Evolutionary conservation across 345 rosid species (phyloP).

Genomic region (Syzygium oleosum): DNA sequence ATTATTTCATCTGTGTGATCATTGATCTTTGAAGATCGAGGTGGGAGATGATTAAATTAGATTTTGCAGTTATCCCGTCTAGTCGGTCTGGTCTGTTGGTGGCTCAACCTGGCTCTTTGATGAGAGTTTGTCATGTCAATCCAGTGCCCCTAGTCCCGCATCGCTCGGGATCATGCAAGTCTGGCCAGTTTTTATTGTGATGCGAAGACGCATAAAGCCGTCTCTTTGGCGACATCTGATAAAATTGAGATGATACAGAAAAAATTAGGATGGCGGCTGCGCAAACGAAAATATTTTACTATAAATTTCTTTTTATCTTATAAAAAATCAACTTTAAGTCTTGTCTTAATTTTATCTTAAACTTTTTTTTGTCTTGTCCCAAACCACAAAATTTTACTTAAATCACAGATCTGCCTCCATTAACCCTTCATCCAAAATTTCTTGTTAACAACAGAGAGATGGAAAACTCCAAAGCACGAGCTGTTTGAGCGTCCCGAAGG

Average conservation of each 20-base stretch:
- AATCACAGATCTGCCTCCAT: too few relatives aligned
- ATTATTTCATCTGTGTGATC: background rate
- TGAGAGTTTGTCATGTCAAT: background rate
- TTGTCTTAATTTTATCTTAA: too few relatives aligned
- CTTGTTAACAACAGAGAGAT: too few relatives aligned
- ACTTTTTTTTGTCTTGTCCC: too few relatives aligned
- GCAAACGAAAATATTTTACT: background rate
- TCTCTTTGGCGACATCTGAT: background rate
- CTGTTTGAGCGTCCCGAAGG: too few relatives aligned
- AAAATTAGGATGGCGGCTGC: background rate
- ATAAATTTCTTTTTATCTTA: too few relatives aligned
- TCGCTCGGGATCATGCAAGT: accelerated
- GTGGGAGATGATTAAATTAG: background rate
- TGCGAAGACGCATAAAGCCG: accelerated
- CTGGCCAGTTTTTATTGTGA: background rate
- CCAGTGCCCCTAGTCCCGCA: background rate
- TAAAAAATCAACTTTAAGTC: too few relatives aligned
- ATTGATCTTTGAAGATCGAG: background rate
- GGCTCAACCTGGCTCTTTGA: background rate
- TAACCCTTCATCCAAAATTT: too few relatives aligned
- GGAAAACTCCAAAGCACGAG: too few relatives aligned
- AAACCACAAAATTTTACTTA: too few relatives aligned
- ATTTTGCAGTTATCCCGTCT: background rate
- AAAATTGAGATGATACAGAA: background rate
- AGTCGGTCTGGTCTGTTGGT: accelerated